Evolutionary conservation across 2,329 filamentous ascomycete genomes (phyloP).

Genomic region (Allantophomopsis cytisporea): DNA sequence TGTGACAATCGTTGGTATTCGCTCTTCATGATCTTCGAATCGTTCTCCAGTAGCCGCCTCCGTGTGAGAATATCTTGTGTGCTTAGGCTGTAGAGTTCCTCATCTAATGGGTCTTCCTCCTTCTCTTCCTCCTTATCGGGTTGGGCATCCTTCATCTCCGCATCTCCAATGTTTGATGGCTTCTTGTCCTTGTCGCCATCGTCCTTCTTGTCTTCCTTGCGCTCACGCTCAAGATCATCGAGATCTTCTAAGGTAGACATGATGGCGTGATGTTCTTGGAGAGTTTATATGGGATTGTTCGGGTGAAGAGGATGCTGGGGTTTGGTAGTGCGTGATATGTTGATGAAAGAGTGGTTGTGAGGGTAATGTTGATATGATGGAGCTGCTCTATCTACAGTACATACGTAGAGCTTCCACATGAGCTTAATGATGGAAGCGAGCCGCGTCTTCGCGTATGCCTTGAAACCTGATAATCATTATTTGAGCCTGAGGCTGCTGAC

Average conservation of each 20-base stretch:
- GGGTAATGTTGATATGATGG: too few relatives aligned
- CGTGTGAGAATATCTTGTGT: conserved; percentile 91
- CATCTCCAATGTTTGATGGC: conserved; percentile 52
- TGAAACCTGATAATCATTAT: too few relatives aligned
- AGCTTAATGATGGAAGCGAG: too few relatives aligned
- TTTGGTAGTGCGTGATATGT: too few relatives aligned
- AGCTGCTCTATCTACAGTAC: too few relatives aligned
- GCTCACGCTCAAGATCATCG: conserved; percentile 59
- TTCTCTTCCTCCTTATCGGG: conserved; percentile 57
- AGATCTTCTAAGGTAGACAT: conserved; percentile 72
- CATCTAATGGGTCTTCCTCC: conserved; percentile 75
- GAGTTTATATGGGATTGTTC: too few relatives aligned
- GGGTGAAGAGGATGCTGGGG: conserved; percentile 1
- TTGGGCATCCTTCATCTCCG: conserved; percentile 81
- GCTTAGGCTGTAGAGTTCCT: conserved; percentile 84
- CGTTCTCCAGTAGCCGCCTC: conserved; percentile 87
- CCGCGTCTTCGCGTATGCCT: too few relatives aligned
- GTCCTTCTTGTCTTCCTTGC: conserved; percentile 48
- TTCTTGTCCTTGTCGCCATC: conserved; percentile 41
- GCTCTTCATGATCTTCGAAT: conserved; percentile 97
- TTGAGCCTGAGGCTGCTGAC: too few relatives aligned
- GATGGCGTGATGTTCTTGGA: conserved; percentile 11
- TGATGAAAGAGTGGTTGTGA: too few relatives aligned
- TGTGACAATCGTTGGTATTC: conserved; percentile 89
- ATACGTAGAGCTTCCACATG: too few relatives aligned